Conservation (phyloP, 805 yeast genomes). For the Dipodascus albidus region DNA sequence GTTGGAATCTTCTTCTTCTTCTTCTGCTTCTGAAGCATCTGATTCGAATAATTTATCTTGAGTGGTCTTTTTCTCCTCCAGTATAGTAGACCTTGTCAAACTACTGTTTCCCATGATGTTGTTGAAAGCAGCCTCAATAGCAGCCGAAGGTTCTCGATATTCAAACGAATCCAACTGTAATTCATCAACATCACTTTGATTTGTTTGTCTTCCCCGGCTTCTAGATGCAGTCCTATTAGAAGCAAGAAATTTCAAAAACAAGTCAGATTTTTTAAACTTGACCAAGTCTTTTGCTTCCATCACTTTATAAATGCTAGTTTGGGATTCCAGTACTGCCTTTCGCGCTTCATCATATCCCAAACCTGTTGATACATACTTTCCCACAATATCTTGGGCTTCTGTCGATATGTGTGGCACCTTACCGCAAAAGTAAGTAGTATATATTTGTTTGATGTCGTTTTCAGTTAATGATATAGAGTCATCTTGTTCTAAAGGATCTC, state of each 20-base stretch:
- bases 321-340: conserved; percentile 46
- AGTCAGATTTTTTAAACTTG: conserved; percentile 49
- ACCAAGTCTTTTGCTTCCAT: conserved; percentile 44
- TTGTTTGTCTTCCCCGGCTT: neutral
- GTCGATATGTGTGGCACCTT: conserved; percentile 12
- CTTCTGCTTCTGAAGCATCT: conserved; percentile 15
- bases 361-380: conserved; percentile 10
- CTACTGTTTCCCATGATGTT: conserved; percentile 31
- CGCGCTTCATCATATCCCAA: conserved; percentile 41
- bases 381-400: conserved; percentile 30
- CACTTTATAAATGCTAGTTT: conserved; percentile 37
- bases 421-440: conserved; percentile 30
- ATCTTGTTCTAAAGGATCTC: conserved; percentile 58
- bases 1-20: conserved; percentile 15
- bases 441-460: conserved; percentile 33
- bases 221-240: conserved; percentile 15
- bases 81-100: conserved; percentile 1
- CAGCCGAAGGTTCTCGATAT: conserved; percentile 26
- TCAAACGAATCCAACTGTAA: conserved; percentile 20
- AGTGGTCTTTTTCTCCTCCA: conserved; percentile 5
- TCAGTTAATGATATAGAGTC: conserved; percentile 2
- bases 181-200: conserved; percentile 17
- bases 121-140: conserved; percentile 57
- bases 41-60: conserved; percentile 11
- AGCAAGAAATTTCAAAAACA: conserved; percentile 42